Conservation (phyloP, 2,329 filamentous ascomycete genomes). For the Lecanicillium sp. region DNA sequence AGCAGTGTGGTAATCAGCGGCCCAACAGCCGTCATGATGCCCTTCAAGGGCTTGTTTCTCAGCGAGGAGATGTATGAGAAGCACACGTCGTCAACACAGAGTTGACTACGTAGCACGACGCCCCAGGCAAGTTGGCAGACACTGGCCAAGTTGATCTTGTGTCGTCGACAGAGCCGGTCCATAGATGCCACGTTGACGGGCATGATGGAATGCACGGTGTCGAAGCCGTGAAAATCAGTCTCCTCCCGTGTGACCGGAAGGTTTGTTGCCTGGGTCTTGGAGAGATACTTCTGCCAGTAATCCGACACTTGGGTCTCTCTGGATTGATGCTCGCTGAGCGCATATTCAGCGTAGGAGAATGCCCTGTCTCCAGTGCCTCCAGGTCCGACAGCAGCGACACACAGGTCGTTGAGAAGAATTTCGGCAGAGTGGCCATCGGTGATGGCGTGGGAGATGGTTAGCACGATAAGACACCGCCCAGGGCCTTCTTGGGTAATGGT, state of each 20-base stretch:
- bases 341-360: conserved; percentile 10
- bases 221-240: conserved; percentile 1
- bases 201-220: conserved; percentile 2
- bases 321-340: conserved; percentile 2
- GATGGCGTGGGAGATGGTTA: background rate
- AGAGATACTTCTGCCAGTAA: conserved; percentile 11
- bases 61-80: conserved; percentile 11
- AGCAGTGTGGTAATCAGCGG: conserved; percentile 12
- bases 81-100: conserved; percentile 10
- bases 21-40: conserved; percentile 13
- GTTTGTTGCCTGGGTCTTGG: conserved; percentile 6
- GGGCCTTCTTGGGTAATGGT: background rate
- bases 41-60: conserved; percentile 9
- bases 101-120: conserved; percentile 6
- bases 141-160: conserved; percentile 11
- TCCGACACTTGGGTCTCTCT: conserved; percentile 5
- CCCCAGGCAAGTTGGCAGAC: conserved; percentile 12
- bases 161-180: conserved; percentile 10
- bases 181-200: conserved; percentile 9
- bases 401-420: background rate
- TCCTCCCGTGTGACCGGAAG: conserved; percentile 8
- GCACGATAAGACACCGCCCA: background rate
- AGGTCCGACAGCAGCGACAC: background rate
- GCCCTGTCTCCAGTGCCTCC: background rate
- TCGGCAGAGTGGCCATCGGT: background rate